Base-by-base conservation (phyloP, 2,329 filamentous ascomycete genomes). In the Sporothrix protearum region DNA sequence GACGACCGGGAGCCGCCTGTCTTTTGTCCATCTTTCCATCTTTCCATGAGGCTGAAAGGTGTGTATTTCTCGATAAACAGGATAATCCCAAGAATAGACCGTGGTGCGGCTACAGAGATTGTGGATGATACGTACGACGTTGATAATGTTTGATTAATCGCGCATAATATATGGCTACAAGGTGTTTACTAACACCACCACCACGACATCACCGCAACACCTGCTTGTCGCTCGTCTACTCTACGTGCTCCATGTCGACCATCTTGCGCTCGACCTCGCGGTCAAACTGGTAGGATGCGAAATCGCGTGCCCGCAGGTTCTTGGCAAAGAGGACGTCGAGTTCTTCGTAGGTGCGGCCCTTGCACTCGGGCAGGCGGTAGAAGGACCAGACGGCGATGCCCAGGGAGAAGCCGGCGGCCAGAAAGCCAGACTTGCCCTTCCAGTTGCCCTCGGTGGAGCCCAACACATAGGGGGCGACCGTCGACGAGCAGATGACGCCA, bases 321-420 rank as follows among this genome's bases (percentile, higher is more conserved):
- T 67, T 51, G 42, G 64, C 45, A 67, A 67, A 67, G 45, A 67
- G 64, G n/a, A 67, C 33, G 45, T 67, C 64, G 19, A 67, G 42
- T 28, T 67, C 64, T 25, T 67, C 64, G 45, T 67, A 67, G 25
- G 64, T 67, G 64, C 64, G 64, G 42, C 51, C 53, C n/a, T 59
- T 59, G 22, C 47, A 28, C 77, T 88, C 86, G 4, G 85, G 85
- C 12, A 86, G 77, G 28, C 83, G 84, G 76, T 85, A 67, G 64
- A 36, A 67, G 42, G 64, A 81, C 81, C 86, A 88, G 0, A 82
- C 75, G 4, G 85, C 80, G 33, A 83, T 79, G 9, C 81, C 70
- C 22, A 84, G 78, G 71, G 83, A 82, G 22, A 83, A 80, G 4
- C 77, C 78, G 1, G 78, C 80, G 81, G 82, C 83, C 74, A 84